A percentile compares a stretch with the other conserved stretches of the same genome.
These are phyloP conservation scores for Rhizoctonia solani DNA, from an alignment of 1,284 basidiomycete genomes.

Conservation along the genomic window DNA sequence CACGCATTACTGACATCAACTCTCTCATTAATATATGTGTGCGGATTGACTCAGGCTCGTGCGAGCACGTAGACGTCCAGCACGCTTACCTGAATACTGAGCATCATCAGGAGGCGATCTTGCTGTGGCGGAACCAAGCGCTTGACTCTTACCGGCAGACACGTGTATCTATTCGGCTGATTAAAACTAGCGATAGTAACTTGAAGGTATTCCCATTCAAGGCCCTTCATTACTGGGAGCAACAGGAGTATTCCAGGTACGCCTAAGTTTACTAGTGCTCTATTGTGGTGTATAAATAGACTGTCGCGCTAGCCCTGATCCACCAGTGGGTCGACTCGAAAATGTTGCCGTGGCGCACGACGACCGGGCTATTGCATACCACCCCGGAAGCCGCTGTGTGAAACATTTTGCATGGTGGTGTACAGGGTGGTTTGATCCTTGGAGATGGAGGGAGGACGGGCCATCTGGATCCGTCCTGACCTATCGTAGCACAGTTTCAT, in stretches of 20 bases:
- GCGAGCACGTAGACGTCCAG: neutral
- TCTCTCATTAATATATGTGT: constrained; percentile 9
- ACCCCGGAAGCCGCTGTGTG: constrained; percentile 10
- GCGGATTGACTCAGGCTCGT: constrained; percentile 3
- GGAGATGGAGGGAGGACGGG: constrained; percentile 3
- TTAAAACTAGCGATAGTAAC: neutral
- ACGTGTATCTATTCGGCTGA: neutral
- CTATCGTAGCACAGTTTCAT: constrained; percentile 9
- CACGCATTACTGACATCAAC: constrained; percentile 12
- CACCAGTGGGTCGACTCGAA: neutral
- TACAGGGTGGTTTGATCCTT: constrained; percentile 13
- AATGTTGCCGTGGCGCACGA: neutral
- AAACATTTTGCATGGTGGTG: neutral
- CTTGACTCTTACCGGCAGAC: neutral
- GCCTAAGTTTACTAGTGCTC: too few species aligned
- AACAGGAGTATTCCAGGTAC: constrained; percentile 11
- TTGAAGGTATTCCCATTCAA: constrained; percentile 12
- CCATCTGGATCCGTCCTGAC: neutral
- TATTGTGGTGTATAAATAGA: too few species aligned
- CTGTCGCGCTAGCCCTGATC: neutral
- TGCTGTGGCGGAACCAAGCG: constrained; percentile 6
- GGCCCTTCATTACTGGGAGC: constrained; percentile 10
- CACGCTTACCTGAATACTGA: constrained; percentile 10
- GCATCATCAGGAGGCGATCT: constrained; percentile 7
- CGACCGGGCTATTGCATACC: neutral